Evolutionary conservation across 495 filamentous ascomycete species (phyloP).

Genomic region (Lasiosphaeria miniovina): DNA sequence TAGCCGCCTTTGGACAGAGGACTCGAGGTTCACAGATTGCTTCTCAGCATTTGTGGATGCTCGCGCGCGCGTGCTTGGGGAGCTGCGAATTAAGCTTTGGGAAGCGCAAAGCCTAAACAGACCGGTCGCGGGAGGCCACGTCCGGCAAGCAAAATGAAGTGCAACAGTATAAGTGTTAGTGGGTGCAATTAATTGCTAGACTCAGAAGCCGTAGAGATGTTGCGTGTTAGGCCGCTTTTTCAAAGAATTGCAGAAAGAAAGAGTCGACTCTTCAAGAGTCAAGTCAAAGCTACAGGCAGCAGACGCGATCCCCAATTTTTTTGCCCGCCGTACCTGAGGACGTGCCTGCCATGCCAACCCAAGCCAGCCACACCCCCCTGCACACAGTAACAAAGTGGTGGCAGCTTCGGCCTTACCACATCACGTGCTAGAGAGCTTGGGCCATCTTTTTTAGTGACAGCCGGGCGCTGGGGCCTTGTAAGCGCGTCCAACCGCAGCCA

Average conservation of each 20-base stretch:
- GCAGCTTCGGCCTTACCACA: constrained; percentile 1
- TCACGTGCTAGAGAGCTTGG: constrained; percentile 35
- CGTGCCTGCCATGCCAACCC: constrained; percentile 4
- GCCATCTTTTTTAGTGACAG: constrained; percentile 12
- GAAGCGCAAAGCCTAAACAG: background rate
- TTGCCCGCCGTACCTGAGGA: constrained; percentile 5
- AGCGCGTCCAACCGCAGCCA: background rate
- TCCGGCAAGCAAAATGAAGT: background rate
- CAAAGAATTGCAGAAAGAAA: background rate
- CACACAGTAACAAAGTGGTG: constrained; percentile 5
- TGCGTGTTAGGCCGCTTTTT: background rate
- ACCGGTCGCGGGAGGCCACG: background rate
- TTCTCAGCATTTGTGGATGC: constrained; percentile 18
- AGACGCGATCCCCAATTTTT: constrained; percentile 33
- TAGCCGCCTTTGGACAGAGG: constrained; percentile 27
- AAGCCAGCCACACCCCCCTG: constrained; percentile 16
- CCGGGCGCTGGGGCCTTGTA: constrained; percentile 1
- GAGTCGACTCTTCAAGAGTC: background rate
- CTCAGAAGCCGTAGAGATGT: background rate
- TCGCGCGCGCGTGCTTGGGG: background rate
- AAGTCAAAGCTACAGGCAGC: background rate
- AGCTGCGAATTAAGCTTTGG: background rate
- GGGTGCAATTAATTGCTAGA: background rate
- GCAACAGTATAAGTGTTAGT: background rate
- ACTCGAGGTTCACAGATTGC: constrained; percentile 23